Evolutionary conservation across 2,329 filamentous ascomycete species (phyloP).

Genomic region (Whalleya microplaca): DNA sequence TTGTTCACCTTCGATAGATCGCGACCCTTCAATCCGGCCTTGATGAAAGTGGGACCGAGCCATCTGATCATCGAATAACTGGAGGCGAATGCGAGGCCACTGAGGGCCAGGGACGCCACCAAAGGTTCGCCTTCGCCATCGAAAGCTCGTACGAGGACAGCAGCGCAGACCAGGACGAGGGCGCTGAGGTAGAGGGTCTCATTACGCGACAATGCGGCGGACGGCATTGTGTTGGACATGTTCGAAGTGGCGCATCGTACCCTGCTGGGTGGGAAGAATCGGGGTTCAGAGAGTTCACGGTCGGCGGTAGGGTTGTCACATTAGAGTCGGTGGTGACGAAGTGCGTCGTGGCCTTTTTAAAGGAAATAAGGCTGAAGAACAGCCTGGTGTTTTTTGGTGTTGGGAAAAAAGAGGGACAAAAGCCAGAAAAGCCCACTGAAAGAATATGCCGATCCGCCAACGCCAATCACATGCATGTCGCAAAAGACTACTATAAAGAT

Average conservation of each 20-base stretch:
- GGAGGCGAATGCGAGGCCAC: slow-evolving; percentile 79
- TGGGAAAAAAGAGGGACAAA: slow-evolving; percentile 5
- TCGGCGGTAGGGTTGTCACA: slow-evolving; percentile 10
- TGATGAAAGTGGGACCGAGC: slow-evolving; percentile 89
- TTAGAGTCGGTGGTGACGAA: slow-evolving; percentile 17
- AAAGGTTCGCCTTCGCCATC: slow-evolving; percentile 82
- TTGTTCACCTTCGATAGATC: slow-evolving; percentile 77
- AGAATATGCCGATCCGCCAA: background rate
- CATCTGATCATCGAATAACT: slow-evolving; percentile 88
- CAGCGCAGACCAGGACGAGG: slow-evolving; percentile 70
- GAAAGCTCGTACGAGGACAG: slow-evolving; percentile 79
- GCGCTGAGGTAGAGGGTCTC: slow-evolving; percentile 62
- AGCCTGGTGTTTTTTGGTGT: slow-evolving; percentile 6
- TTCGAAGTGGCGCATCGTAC: slow-evolving; percentile 21
- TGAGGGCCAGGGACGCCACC: slow-evolving; percentile 85
- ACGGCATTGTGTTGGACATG: slow-evolving; percentile 33
- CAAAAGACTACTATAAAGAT: background rate
- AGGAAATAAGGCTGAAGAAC: slow-evolving; percentile 18
- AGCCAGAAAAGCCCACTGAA: slow-evolving; percentile 4
- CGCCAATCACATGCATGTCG: background rate
- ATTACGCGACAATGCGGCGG: slow-evolving; percentile 50
- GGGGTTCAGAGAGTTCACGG: slow-evolving; percentile 11
- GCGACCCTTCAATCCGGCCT: slow-evolving; percentile 83
- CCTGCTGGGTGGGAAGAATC: slow-evolving; percentile 6
- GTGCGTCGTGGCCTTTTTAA: slow-evolving; percentile 19